Conservation (phyloP, 192 early-diverging fungal genomes). For the Coemansia sp. region DNA sequence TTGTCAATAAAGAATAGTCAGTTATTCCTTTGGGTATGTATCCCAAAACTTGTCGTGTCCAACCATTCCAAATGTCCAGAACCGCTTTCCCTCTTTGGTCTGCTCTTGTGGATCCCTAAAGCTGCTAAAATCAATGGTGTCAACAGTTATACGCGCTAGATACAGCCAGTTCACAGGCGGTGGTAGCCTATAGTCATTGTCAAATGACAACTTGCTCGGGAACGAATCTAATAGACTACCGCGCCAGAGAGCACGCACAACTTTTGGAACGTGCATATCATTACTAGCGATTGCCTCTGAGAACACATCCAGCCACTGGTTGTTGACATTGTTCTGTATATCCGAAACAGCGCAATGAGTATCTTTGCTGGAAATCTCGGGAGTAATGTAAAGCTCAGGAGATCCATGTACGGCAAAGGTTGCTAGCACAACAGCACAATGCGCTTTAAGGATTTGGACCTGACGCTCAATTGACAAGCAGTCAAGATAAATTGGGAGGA, state of each 20-base stretch:
- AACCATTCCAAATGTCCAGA: constrained; percentile 27
- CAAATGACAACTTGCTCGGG: not conserved
- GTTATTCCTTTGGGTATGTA: not conserved
- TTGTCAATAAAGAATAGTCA: too few species aligned
- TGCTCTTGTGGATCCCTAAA: constrained; percentile 8
- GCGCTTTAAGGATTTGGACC: constrained; percentile 45
- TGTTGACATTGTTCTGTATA: constrained; percentile 1
- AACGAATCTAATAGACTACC: constrained; percentile 43
- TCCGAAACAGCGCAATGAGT: not conserved
- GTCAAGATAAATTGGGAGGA: constrained; percentile 50
- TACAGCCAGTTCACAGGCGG: constrained; percentile 39
- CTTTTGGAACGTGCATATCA: constrained; percentile 60
- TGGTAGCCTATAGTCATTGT: constrained; percentile 15
- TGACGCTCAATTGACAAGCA: constrained; percentile 41
- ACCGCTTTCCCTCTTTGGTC: constrained; percentile 6
- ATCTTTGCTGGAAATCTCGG: constrained; percentile 26
- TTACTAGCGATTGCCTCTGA: constrained; percentile 46
- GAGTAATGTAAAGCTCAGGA: constrained; percentile 35
- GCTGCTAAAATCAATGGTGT: constrained; percentile 6
- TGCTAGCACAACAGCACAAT: constrained; percentile 25
- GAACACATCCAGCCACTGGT: constrained; percentile 56
- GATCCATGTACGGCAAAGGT: constrained; percentile 49
- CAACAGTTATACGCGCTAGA: constrained; percentile 25
- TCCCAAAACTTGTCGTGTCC: constrained; percentile 35
- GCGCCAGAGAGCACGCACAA: constrained; percentile 55